Evolutionary conservation across 192 early-diverging fungal species (phyloP).

Genomic region (Dissophora globulifera): DNA sequence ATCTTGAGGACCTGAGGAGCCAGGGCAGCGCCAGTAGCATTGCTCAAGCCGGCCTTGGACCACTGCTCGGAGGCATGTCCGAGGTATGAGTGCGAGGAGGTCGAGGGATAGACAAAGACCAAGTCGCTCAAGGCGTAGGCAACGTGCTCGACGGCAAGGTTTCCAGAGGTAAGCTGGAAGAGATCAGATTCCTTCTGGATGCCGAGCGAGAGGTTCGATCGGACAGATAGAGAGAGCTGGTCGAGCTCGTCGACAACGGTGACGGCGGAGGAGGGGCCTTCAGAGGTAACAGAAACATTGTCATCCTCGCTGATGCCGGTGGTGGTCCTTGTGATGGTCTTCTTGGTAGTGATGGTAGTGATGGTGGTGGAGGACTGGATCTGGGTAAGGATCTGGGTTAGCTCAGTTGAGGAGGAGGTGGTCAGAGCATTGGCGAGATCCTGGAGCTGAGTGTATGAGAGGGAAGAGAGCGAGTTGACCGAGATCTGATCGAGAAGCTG

Average conservation of each 20-base stretch:
- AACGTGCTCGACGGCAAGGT: conserved; percentile 77
- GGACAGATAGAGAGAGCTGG: conserved; percentile 44
- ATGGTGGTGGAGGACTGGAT: conserved; percentile 21
- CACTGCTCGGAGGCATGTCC: conserved; percentile 74
- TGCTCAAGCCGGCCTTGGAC: conserved; percentile 71
- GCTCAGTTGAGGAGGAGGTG: conserved; percentile 16
- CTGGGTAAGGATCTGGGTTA: conserved; percentile 24
- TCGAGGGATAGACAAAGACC: conserved; percentile 85
- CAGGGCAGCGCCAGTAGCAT: conserved; percentile 68
- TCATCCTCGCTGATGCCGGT: conserved; percentile 22
- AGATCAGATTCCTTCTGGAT: conserved; percentile 25
- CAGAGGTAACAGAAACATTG: conserved; percentile 35
- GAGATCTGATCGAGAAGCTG: conserved; percentile 50
- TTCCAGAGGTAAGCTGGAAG: conserved; percentile 61
- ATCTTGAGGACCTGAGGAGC: conserved; percentile 77
- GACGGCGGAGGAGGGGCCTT: conserved; percentile 46
- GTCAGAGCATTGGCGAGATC: conserved; percentile 32
- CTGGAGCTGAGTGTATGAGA: conserved; percentile 25
- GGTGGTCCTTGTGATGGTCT: conserved; percentile 5
- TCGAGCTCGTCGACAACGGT: conserved; percentile 47
- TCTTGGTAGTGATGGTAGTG: conserved; percentile 21
- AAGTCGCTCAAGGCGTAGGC: conserved; percentile 84
- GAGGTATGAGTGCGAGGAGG: conserved; percentile 64
- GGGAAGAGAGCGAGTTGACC: conserved; percentile 30
- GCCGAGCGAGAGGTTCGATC: conserved; percentile 47